Percentiles rank a stretch among this genome's conserved stretches.
Conservation (phyloP, 2,329 filamentous ascomycete species). For the Cytospora paraplurivora region DNA sequence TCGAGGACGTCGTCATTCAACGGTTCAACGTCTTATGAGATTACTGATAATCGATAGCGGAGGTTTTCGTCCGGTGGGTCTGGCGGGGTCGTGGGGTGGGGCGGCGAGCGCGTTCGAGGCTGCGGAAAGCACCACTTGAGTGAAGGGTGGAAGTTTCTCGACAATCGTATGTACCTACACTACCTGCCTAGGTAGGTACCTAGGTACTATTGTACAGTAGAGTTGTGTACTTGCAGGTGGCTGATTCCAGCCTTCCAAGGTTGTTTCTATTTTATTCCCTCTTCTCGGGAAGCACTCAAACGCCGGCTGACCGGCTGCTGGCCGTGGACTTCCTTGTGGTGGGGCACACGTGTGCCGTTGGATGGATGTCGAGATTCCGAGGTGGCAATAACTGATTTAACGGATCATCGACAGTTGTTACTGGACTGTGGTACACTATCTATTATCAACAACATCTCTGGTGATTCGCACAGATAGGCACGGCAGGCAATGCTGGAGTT, state of each 20-base stretch:
- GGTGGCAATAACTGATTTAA: not conserved
- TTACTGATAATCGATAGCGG: constrained; percentile 10
- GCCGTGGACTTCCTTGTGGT: constrained; percentile 6
- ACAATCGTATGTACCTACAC: not conserved
- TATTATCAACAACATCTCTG: too few relatives aligned
- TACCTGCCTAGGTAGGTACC: too few relatives aligned
- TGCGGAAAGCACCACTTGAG: not conserved
- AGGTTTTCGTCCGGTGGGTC: constrained; percentile 20
- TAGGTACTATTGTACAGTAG: not conserved
- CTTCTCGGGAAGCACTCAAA: constrained; percentile 3
- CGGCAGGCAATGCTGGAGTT: too few relatives aligned
- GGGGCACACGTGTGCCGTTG: constrained; percentile 20
- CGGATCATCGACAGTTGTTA: too few relatives aligned
- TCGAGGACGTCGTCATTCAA: constrained; percentile 17
- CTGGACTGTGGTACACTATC: too few relatives aligned
- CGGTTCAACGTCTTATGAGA: constrained; percentile 8
- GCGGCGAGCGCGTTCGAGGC: not conserved
- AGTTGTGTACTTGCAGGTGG: not conserved
- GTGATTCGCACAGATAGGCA: too few relatives aligned
- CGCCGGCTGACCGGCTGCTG: not conserved
- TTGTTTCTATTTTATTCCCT: not conserved
- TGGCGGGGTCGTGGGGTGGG: not conserved
- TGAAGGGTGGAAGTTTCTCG: not conserved
- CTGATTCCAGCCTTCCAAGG: not conserved
- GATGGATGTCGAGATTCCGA: constrained; percentile 9